Conservation (phyloP, 805 yeast species). For the Candida michaelii region DNA sequence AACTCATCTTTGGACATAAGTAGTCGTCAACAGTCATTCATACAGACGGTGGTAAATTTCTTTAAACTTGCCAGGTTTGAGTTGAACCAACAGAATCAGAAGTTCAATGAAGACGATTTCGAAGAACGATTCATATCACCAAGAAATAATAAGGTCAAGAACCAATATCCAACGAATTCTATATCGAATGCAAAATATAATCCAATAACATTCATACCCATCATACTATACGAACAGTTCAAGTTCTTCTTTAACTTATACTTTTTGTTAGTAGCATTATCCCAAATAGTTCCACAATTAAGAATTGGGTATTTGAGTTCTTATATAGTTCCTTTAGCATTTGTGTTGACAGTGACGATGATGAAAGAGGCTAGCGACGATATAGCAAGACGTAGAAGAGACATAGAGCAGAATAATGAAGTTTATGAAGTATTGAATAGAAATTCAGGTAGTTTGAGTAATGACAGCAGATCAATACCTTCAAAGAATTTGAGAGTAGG, state of each 20-base stretch:
- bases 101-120: slow-evolving; percentile 13
- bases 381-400: slow-evolving; percentile 84
- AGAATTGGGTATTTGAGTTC: slow-evolving; percentile 93
- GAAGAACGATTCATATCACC: slow-evolving; percentile 44
- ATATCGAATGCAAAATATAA: slow-evolving; percentile 94
- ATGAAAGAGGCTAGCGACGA: slow-evolving; percentile 95
- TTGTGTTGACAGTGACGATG: slow-evolving; percentile 92
- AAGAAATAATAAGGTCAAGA: slow-evolving; percentile 25
- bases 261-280: slow-evolving; percentile 87
- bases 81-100: slow-evolving; percentile 19
- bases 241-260: slow-evolving; percentile 93
- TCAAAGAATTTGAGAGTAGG: slow-evolving; percentile 77
- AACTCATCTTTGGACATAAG: slow-evolving; percentile 15
- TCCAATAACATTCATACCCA: slow-evolving; percentile 82
- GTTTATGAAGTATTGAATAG: slow-evolving; percentile 63
- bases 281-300: slow-evolving; percentile 85
- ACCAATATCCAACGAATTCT: slow-evolving; percentile 62
- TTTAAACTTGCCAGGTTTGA: slow-evolving; percentile 27
- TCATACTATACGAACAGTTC: slow-evolving; percentile 91
- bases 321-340: slow-evolving; percentile 90
- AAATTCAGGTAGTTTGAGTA: slow-evolving; percentile 16
- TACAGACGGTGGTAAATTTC: slow-evolving; percentile 16
- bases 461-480: slow-evolving; percentile 34
- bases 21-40: background rate
- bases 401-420: slow-evolving; percentile 84